These are phyloP conservation scores for Colletotrichum liaoningense DNA, from an alignment of 2,329 filamentous ascomycete genomes.

Conservation along the genomic window DNA sequence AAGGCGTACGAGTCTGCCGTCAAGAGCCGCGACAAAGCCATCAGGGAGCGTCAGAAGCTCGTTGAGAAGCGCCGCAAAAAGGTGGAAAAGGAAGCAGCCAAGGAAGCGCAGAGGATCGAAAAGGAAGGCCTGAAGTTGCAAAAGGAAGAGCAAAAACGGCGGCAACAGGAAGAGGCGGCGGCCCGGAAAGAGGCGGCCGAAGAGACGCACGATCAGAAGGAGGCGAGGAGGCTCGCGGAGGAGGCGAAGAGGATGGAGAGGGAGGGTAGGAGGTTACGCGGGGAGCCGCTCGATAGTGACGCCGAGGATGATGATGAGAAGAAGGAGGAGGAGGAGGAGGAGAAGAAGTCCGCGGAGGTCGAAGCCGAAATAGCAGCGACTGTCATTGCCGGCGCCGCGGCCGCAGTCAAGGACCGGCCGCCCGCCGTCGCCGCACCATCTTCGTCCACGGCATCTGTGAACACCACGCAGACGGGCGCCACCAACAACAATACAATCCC, in stretches of 20 bases:
- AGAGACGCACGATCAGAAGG: slow-evolving; percentile 35
- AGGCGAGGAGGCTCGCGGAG: slow-evolving; percentile 22
- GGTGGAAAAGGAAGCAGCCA: slow-evolving; percentile 53
- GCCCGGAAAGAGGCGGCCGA: slow-evolving; percentile 12
- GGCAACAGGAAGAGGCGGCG: slow-evolving; percentile 40
- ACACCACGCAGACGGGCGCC: slow-evolving; percentile 39
- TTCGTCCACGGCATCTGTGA: slow-evolving; percentile 8
- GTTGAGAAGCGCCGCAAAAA: slow-evolving; percentile 65
- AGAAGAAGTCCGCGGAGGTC: slow-evolving; percentile 8
- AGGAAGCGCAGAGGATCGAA: slow-evolving; percentile 45
- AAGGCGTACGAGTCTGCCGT: slow-evolving; percentile 75
- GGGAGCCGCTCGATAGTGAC: slow-evolving; percentile 32
- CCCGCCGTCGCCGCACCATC: background rate
- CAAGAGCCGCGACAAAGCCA: slow-evolving; percentile 73
- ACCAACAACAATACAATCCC: background rate
- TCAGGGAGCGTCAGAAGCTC: slow-evolving; percentile 72
- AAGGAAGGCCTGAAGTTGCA: slow-evolving; percentile 45
- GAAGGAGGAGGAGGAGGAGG: slow-evolving; percentile 32
- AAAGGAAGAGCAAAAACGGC: slow-evolving; percentile 44
- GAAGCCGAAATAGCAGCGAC: slow-evolving; percentile 12
- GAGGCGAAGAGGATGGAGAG: slow-evolving; percentile 34
- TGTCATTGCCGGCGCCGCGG: slow-evolving; percentile 20
- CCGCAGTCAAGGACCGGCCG: slow-evolving; percentile 6
- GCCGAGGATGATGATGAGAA: slow-evolving; percentile 7
- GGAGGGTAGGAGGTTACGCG: slow-evolving; percentile 36